Evolutionary conservation across 257 asterid species (phyloP).

Genomic region (Scutellaria barbata): DNA sequence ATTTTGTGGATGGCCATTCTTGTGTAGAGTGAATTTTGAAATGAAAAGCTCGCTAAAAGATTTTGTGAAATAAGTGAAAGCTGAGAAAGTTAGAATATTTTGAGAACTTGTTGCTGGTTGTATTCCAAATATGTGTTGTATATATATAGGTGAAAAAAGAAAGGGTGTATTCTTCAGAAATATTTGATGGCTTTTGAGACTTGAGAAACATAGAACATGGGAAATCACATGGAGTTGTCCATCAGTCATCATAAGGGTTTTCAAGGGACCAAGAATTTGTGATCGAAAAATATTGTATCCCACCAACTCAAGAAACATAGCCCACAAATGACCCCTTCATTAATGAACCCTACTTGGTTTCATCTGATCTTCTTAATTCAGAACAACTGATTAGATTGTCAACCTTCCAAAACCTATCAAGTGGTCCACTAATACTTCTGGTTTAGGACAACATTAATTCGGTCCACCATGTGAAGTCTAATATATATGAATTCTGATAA

Average conservation of each 20-base stretch:
- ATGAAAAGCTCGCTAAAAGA: neutral
- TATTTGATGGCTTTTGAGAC: too few relatives aligned
- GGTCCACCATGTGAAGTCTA: too few relatives aligned
- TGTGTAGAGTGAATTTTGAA: neutral
- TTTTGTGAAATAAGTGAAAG: neutral
- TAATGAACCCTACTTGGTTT: neutral
- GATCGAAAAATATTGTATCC: neutral
- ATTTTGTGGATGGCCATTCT: constrained; percentile 49
- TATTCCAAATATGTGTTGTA: constrained; percentile 16
- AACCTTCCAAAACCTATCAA: neutral
- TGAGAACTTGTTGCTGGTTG: neutral
- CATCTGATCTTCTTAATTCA: neutral
- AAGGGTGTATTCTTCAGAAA: neutral
- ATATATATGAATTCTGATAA: too few relatives aligned
- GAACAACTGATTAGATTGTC: neutral
- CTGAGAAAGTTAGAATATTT: too few relatives aligned
- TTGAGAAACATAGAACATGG: constrained; percentile 19
- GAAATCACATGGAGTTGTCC: constrained; percentile 37
- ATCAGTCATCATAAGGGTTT: constrained; percentile 1
- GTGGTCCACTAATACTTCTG: too few relatives aligned
- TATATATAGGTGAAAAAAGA: constrained; percentile 26
- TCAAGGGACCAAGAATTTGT: neutral
- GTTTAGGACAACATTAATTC: too few relatives aligned
- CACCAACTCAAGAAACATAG: neutral
- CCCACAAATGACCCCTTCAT: neutral